phyloP scores from a whole-genome alignment of 177 flowering plant species.

The Vitis hybrid region DNA sequence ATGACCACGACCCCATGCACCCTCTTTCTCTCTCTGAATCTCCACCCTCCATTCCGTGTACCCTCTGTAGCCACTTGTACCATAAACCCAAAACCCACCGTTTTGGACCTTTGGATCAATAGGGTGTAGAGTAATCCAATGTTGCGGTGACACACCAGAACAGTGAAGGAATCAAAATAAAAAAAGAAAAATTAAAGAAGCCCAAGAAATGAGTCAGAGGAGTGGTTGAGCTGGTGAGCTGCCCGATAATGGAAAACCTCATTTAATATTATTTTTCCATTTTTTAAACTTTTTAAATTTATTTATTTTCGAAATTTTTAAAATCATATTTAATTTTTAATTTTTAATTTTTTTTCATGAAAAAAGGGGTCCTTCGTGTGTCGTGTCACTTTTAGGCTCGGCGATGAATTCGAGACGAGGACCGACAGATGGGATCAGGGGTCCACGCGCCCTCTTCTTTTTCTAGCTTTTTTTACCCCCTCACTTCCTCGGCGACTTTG shows the following conservation, averaged over 20 bases:
- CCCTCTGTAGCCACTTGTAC: neutral
- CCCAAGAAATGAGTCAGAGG: slow-evolving; percentile 45
- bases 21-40: slow-evolving; percentile 12
- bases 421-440: slow-evolving; percentile 38
- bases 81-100: slow-evolving; percentile 2
- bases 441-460: slow-evolving; percentile 21
- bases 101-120: slow-evolving; percentile 23
- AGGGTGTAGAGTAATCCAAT: neutral
- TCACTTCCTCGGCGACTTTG: slow-evolving; percentile 22
- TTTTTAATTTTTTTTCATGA: neutral
- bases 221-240: slow-evolving; percentile 54
- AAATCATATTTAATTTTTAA: slow-evolving; percentile 3
- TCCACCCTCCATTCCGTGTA: slow-evolving; percentile 18
- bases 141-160: neutral
- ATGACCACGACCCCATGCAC: slow-evolving; percentile 46
- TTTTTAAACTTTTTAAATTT: neutral
- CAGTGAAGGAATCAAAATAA: slow-evolving; percentile 21
- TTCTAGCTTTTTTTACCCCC: slow-evolving; percentile 7
- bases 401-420: slow-evolving; percentile 39
- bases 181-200: slow-evolving; percentile 12
- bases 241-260: slow-evolving; percentile 34
- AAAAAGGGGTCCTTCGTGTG: slow-evolving; percentile 27
- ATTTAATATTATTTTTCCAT: slow-evolving; percentile 14
- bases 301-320: neutral
- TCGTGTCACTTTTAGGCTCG: slow-evolving; percentile 27